These are phyloP conservation scores for Russula virescens DNA, from an alignment of 768 basidiomycete genomes.

Conservation along the genomic window DNA sequence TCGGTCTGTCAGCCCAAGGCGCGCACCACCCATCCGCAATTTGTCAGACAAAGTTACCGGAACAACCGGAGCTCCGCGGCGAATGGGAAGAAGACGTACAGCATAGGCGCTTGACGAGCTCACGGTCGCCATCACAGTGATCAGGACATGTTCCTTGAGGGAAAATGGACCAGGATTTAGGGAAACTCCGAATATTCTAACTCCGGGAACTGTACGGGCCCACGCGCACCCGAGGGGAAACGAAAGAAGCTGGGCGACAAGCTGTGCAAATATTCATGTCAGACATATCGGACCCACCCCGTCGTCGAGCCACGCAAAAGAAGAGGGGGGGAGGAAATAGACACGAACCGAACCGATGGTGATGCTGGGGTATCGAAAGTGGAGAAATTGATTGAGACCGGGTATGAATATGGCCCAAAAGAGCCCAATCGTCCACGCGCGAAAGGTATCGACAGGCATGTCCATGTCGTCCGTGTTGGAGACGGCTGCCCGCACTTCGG, in stretches of 20 bases:
- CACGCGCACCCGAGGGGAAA: conserved; percentile 61
- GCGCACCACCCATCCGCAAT: not conserved
- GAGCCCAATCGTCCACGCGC: conserved; percentile 69
- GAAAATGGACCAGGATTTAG: conserved; percentile 74
- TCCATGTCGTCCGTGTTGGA: conserved; percentile 65
- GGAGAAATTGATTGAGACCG: conserved; percentile 71
- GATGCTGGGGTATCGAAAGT: conserved; percentile 33
- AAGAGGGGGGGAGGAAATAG: not conserved
- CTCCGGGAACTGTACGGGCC: conserved; percentile 48
- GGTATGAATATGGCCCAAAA: conserved; percentile 60
- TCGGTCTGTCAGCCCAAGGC: conserved; percentile 40
- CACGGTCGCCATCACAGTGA: conserved; percentile 42
- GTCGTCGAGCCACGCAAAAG: not conserved
- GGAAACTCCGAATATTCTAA: conserved; percentile 51
- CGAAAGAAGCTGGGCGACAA: conserved; percentile 66
- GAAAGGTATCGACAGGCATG: conserved; percentile 56
- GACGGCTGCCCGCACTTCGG: conserved; percentile 73
- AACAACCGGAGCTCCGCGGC: not conserved
- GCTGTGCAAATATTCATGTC: conserved; percentile 29
- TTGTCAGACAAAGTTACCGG: conserved; percentile 1
- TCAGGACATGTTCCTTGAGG: conserved; percentile 49
- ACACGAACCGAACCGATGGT: conserved; percentile 30
- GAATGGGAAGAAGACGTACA: conserved; percentile 27
- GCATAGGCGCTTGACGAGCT: conserved; percentile 40
- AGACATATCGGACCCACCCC: not conserved